Conservation (phyloP, 1,284 basidiomycete species). For the Pisolithus thermaeus region DNA sequence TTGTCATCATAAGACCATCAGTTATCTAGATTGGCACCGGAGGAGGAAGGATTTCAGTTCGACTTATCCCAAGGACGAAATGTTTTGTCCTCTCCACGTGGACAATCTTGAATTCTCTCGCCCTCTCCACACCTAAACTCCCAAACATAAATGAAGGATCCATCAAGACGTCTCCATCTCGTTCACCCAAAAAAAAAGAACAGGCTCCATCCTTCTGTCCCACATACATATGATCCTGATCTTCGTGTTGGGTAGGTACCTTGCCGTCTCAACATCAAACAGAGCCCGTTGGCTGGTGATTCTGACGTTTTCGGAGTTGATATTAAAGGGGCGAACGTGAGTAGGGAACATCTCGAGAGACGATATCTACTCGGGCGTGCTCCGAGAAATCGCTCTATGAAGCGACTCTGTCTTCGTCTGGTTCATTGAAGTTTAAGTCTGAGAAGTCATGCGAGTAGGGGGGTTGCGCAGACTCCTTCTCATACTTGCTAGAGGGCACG, state of each 20-base stretch:
- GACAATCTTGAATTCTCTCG: constrained; percentile 15
- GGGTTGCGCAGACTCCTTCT: constrained; percentile 8
- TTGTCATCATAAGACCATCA: neutral
- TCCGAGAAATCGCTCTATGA: constrained; percentile 14
- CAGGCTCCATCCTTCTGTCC: constrained; percentile 11
- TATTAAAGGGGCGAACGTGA: constrained; percentile 13
- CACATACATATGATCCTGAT: constrained; percentile 16
- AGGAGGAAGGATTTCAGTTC: constrained; percentile 5
- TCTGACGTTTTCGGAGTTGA: constrained; percentile 5
- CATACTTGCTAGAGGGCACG: too few relatives aligned
- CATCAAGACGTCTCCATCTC: constrained; percentile 6
- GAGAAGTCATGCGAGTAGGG: constrained; percentile 14
- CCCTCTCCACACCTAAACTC: constrained; percentile 10
- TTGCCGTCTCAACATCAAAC: constrained; percentile 14
- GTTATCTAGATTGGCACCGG: neutral
- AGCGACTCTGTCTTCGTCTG: neutral
- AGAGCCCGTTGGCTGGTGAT: constrained; percentile 15
- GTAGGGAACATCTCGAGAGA: constrained; percentile 7
- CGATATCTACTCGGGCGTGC: constrained; percentile 12
- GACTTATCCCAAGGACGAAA: constrained; percentile 26
- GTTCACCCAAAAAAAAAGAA: constrained; percentile 14
- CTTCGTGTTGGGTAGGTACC: constrained; percentile 13
- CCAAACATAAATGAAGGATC: constrained; percentile 6
- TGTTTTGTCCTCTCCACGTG: constrained; percentile 22
- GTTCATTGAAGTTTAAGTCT: constrained; percentile 18